Base-by-base conservation (phyloP, 768 basidiomycete species). In the Terana coerulea region DNA sequence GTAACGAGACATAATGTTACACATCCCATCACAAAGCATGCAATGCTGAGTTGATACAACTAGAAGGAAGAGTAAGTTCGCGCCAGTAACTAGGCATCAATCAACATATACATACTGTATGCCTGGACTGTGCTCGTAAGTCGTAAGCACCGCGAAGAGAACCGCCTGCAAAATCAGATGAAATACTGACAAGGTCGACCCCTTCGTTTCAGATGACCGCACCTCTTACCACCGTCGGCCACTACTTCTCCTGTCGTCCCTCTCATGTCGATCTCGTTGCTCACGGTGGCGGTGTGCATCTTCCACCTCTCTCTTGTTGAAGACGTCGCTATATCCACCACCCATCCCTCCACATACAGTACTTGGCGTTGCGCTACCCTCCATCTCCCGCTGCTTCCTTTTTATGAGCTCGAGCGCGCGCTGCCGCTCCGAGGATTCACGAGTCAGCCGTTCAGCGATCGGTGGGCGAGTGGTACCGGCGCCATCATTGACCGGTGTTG, bases 381-480 rank as follows among this genome's bases (percentile, higher is more conserved):
- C 74, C 67, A 75, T 65, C 65, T 89, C 86, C 1, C 80, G 75
- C 60, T 81, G 78, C 69, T 80, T 86, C 34, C 84, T 74, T 47
- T 73, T 73, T 19, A 90, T 82, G 25, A 91, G 81, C 7, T 77
- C 86, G n/a, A 80, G 68, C 0, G 89, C 88, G 0, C 89, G 81
- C 59, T 84, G 78, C 3, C 88, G 79, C 64, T 91, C 89, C 1
- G 83, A 78, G 0, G 82, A 80, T 67, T 91, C 89, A 24, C 89
- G 82, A n/a, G 69, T 70, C 8, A 88, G 67, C 3, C 89, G 83
- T 5, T 78, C 79, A 25, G 77, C 75, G 0, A 80, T 74, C 50
- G 78, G 75, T 0, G 75, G 68, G 12, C 67, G 70, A 31, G 14
- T n/a, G 28, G 30, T 64, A 25, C 44, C 54, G 44, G 11, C 5